Evolutionary conservation across 768 basidiomycete species (phyloP).

Genomic region (Agrocybe praecox): DNA sequence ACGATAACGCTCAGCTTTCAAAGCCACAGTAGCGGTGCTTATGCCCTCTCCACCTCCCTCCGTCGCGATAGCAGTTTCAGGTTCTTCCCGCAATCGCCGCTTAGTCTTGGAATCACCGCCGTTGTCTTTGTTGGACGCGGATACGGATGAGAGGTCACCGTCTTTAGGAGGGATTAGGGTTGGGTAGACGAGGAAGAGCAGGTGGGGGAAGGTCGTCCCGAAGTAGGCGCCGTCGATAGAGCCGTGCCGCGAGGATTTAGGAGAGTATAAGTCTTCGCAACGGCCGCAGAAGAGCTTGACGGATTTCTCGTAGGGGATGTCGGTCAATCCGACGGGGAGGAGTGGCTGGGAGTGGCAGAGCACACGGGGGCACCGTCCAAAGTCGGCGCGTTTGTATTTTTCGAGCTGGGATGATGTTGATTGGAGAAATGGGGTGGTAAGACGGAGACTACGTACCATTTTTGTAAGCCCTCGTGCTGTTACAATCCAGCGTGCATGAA

Average conservation of each 20-base stretch:
- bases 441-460: slow-evolving; percentile 64
- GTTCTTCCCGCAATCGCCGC: slow-evolving; percentile 48
- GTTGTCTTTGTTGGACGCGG: slow-evolving; percentile 19
- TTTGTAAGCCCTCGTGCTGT: slow-evolving; percentile 92
- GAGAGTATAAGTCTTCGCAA: slow-evolving; percentile 98
- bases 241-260: slow-evolving; percentile 95
- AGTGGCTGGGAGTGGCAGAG: slow-evolving; percentile 94
- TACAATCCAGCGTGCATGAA: slow-evolving; percentile 96
- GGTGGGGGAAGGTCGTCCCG: slow-evolving; percentile 96
- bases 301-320: slow-evolving; percentile 97
- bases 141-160: slow-evolving; percentile 12
- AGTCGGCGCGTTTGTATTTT: slow-evolving; percentile 98
- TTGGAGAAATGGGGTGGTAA: background rate
- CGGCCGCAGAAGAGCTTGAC: slow-evolving; percentile 99
- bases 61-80: slow-evolving; percentile 51
- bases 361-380: slow-evolving; percentile 97
- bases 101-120: slow-evolving; percentile 34
- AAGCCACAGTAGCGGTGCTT: slow-evolving; percentile 79
- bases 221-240: slow-evolving; percentile 99
- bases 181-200: slow-evolving; percentile 97
- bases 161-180: slow-evolving; percentile 69
- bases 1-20: slow-evolving; percentile 90
- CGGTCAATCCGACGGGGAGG: slow-evolving; percentile 94
- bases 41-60: slow-evolving; percentile 66
- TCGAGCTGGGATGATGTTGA: slow-evolving; percentile 59